Evolutionary conservation across 768 basidiomycete genomes (phyloP), one percentile per base, ranked within the genome.

Genomic region (Scleroderma bovista): DNA sequence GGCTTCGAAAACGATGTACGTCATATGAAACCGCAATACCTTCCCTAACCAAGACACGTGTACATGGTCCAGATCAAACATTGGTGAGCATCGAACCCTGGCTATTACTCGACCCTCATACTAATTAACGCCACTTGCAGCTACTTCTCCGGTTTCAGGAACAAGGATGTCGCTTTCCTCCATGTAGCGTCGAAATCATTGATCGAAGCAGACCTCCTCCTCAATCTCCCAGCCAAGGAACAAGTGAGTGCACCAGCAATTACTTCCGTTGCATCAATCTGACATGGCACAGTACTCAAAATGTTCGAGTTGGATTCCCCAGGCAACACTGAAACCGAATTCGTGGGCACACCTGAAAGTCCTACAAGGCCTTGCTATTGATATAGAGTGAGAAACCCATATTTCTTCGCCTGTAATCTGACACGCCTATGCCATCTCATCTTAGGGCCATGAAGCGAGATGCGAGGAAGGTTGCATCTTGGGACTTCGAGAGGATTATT

Each of bases 151-250:
- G 84, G 84, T 1, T 78, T 80, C 59, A 71, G 68, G 52, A 89
- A 88, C 61, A 86, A 88, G 60, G 92, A 94, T 47, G 79, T 93
- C 13, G 88, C 90, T 0, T 92, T 90, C 67, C 77, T 86, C 51
- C 92, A 95, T 60, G 67, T 71, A 12, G 71, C 78, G 1, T 85
- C 83, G 13, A 86, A 81, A 62, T 79, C 84, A 0, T 69, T 94
- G 40, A 77, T 94, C 41, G 74, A 86, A 63, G 93, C 88, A 2
- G 93, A 96, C 64, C 70, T 94, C 39, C 64, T 94, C 3, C 79
- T 91, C 71, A 93, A 93, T 69, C 71, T 94, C 12, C 89, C 91
- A 1, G 71, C 79, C 4, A 82, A 64, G 2, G 91, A 94, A 66
- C 90, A 93, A 69, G 82, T 81, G 26, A 45, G 63, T 46, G 2